A percentile compares a stretch with the other conserved stretches of the same genome.
Evolutionary conservation across 2,329 filamentous ascomycete genomes (phyloP).

Genomic region (Bipolaris victoriae): DNA sequence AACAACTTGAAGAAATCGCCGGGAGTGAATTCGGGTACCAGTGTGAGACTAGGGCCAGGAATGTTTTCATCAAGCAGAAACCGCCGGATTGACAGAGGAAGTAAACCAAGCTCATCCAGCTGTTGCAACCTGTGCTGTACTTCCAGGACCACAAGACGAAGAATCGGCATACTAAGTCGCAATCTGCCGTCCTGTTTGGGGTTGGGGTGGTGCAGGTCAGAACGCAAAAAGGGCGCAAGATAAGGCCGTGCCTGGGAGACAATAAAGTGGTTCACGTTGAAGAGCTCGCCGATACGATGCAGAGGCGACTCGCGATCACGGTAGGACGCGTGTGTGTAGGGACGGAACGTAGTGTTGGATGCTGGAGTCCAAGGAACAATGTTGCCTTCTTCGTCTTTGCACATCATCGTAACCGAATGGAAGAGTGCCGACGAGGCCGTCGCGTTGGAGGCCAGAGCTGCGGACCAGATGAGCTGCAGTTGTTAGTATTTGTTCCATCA

Average conservation of each 20-base stretch:
- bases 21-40: constrained; percentile 79
- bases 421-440: constrained; percentile 70
- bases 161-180: constrained; percentile 62
- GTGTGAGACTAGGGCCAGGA: constrained; percentile 76
- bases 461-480: constrained; percentile 75
- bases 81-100: constrained; percentile 72
- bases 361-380: constrained; percentile 75
- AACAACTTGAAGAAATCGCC: constrained; percentile 78
- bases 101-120: constrained; percentile 75
- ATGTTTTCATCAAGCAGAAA: constrained; percentile 84
- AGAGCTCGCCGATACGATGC: constrained; percentile 76
- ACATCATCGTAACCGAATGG: constrained; percentile 71
- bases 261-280: constrained; percentile 95
- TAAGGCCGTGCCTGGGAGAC: constrained; percentile 92
- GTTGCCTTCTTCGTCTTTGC: constrained; percentile 75
- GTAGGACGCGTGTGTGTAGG: constrained; percentile 69
- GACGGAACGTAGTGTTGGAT: constrained; percentile 67
- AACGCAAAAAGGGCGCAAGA: constrained; percentile 81
- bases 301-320: constrained; percentile 71
- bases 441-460: constrained; percentile 77
- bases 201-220: constrained; percentile 77
- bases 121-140: constrained; percentile 81
- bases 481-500: constrained; percentile 16
- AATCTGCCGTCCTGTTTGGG: constrained; percentile 63
- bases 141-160: constrained; percentile 75